Percentiles rank a stretch among this genome's conserved stretches.
These are phyloP conservation scores for Capronia epimyces DNA, from an alignment of 2,329 filamentous ascomycete genomes.

Conservation along the genomic window DNA sequence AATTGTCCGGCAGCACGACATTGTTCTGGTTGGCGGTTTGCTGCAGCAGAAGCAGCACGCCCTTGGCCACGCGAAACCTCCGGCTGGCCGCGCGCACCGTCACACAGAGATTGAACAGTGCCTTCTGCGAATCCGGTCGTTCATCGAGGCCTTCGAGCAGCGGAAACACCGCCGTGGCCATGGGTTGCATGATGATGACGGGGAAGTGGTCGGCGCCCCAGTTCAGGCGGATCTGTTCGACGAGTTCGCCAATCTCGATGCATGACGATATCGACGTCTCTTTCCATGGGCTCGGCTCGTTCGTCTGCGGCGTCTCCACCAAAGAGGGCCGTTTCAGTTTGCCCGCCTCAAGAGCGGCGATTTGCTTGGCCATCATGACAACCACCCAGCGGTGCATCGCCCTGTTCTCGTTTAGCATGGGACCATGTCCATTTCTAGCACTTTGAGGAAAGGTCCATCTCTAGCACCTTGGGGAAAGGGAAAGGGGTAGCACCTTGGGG, in stretches of 20 bases:
- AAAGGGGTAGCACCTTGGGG: too few species aligned
- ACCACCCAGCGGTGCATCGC: slow-evolving; percentile 25
- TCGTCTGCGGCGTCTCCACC: slow-evolving; percentile 13
- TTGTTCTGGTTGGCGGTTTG: slow-evolving; percentile 29
- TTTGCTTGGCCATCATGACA: slow-evolving; percentile 30
- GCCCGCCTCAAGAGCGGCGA: slow-evolving; percentile 13
- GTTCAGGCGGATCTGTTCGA: slow-evolving; percentile 28
- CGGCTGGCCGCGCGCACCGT: slow-evolving; percentile 28
- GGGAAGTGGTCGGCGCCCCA: slow-evolving; percentile 35
- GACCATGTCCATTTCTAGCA: too few species aligned
- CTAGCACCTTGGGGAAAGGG: too few species aligned
- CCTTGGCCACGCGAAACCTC: slow-evolving; percentile 30
- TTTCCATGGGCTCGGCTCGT: slow-evolving; percentile 20
- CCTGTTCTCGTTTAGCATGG: slow-evolving; percentile 1
- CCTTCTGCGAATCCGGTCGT: slow-evolving; percentile 24
- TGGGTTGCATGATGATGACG: slow-evolving; percentile 32
- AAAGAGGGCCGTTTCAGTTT: slow-evolving; percentile 23
- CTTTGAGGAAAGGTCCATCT: too few species aligned
- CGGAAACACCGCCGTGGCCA: slow-evolving; percentile 31
- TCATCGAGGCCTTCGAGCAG: slow-evolving; percentile 30
- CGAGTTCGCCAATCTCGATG: slow-evolving; percentile 27
- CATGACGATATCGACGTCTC: slow-evolving; percentile 30
- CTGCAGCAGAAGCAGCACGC: slow-evolving; percentile 31
- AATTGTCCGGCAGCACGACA: slow-evolving; percentile 25
- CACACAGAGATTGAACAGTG: slow-evolving; percentile 32